Percentiles rank a stretch among this genome's conserved stretches.
phyloP scores from a whole-genome alignment of 257 asterid genomes.

The Nicotiana sylvestris region DNA sequence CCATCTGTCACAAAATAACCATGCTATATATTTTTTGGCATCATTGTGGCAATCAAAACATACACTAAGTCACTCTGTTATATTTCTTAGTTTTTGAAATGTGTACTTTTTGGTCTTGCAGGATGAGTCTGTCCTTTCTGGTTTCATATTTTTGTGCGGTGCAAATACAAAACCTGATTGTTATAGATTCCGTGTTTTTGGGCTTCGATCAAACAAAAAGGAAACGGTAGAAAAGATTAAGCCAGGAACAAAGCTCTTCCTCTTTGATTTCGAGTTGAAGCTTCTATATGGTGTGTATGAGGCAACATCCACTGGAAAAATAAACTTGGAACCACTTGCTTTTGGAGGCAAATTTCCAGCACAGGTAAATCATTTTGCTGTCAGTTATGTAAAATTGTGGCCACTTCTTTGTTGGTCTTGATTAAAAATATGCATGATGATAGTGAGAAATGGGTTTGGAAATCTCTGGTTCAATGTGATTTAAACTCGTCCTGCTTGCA shows the following conservation, averaged over 20 bases:
- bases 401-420: background rate
- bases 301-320: constrained; percentile 58
- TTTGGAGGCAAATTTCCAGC: constrained; percentile 74
- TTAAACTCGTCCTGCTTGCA: background rate
- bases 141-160: constrained; percentile 72
- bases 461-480: background rate
- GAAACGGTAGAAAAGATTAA: constrained; percentile 47
- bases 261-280: constrained; percentile 60
- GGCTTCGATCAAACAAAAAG: constrained; percentile 51
- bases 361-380: constrained; percentile 41
- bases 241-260: constrained; percentile 64
- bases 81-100: background rate
- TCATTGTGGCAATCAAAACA: background rate
- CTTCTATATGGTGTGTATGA: constrained; percentile 70
- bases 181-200: constrained; percentile 70
- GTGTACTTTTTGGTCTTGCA: background rate
- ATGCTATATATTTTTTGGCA: background rate
- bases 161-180: constrained; percentile 56
- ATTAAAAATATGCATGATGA: background rate
- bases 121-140: constrained; percentile 27
- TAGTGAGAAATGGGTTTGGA: background rate
- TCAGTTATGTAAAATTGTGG: background rate
- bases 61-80: background rate
- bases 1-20: background rate
- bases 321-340: constrained; percentile 71